Percentiles rank a stretch among this genome's conserved stretches.
Conservation (phyloP, 225 moss, liverwort and hornwort genomes). For the Pleurozium schreberi region DNA sequence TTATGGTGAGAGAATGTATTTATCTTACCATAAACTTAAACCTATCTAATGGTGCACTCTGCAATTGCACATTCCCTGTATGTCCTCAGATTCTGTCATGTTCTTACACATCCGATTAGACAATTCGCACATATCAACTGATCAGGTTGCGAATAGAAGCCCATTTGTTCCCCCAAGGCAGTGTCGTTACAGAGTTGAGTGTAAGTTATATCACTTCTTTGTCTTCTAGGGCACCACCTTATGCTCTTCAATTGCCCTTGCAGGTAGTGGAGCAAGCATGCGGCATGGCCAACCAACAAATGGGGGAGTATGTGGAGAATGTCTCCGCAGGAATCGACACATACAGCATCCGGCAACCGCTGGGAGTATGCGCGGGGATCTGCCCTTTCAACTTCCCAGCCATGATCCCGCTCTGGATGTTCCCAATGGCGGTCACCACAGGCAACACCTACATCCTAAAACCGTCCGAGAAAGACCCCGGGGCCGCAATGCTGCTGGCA, state of each 20-base stretch:
- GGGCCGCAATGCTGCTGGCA: conserved; percentile 83
- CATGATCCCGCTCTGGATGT: conserved; percentile 99
- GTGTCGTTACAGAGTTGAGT: neutral
- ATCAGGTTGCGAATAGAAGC: neutral
- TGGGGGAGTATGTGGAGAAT: conserved; percentile 93
- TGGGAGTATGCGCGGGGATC: conserved; percentile 88
- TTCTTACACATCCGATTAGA: neutral
- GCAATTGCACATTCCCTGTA: neutral
- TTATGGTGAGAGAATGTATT: neutral
- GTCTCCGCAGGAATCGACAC: conserved; percentile 65
- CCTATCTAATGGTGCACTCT: neutral
- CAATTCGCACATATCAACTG: neutral
- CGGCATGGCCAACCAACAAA: conserved; percentile 88
- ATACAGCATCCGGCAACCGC: conserved; percentile 90
- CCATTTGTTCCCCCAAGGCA: neutral
- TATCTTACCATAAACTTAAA: neutral
- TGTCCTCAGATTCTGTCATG: neutral
- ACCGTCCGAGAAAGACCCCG: conserved; percentile 93
- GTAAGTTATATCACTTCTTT: neutral
- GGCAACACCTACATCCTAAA: conserved; percentile 85
- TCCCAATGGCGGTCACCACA: conserved; percentile 87
- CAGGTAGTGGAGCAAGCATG: conserved; percentile 95
- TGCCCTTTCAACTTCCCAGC: conserved; percentile 98
- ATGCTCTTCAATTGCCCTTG: neutral
- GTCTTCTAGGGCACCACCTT: neutral